Conservation (phyloP, 2,329 filamentous ascomycete genomes). For the Fusarium neocosmosporiellum region DNA sequence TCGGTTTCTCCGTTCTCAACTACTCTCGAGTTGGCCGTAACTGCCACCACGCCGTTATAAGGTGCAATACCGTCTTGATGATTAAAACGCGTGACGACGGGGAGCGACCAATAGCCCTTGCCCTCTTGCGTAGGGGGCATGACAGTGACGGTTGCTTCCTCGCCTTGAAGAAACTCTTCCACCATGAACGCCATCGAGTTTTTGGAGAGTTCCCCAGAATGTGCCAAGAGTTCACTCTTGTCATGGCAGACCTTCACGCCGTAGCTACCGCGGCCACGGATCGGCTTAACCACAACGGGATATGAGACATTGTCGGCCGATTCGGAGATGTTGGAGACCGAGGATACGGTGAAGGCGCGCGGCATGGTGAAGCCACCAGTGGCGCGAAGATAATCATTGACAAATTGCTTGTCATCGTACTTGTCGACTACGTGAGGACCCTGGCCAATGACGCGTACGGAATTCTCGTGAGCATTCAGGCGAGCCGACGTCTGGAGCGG, state of each 20-base stretch:
- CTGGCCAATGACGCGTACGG: not conserved
- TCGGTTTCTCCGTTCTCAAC: slow-evolving; percentile 41
- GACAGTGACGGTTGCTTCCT: slow-evolving; percentile 62
- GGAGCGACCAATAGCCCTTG: slow-evolving; percentile 54
- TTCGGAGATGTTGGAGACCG: not conserved
- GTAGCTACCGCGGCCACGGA: slow-evolving; percentile 60
- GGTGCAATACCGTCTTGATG: slow-evolving; percentile 8
- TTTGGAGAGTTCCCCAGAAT: not conserved
- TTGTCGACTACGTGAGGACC: slow-evolving; percentile 3
- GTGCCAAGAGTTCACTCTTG: not conserved
- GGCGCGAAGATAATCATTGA: not conserved
- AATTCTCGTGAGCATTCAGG: not conserved
- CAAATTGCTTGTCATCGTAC: slow-evolving; percentile 5
- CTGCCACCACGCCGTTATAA: slow-evolving; percentile 10
- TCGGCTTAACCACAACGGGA: slow-evolving; percentile 61
- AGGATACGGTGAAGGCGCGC: not conserved
- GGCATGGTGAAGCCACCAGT: slow-evolving; percentile 2
- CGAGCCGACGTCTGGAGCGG: not conserved
- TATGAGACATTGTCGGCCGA: slow-evolving; percentile 13
- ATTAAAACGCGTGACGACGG: slow-evolving; percentile 26
- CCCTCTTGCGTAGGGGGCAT: slow-evolving; percentile 56
- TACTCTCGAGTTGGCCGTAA: slow-evolving; percentile 54
- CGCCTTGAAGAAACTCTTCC: slow-evolving; percentile 59
- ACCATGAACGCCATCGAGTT: slow-evolving; percentile 49
- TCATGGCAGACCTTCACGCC: slow-evolving; percentile 59